These are phyloP conservation scores for Cylindrodendrum hubeiense DNA, from an alignment of 2,329 filamentous ascomycete genomes.

Conservation along the genomic window DNA sequence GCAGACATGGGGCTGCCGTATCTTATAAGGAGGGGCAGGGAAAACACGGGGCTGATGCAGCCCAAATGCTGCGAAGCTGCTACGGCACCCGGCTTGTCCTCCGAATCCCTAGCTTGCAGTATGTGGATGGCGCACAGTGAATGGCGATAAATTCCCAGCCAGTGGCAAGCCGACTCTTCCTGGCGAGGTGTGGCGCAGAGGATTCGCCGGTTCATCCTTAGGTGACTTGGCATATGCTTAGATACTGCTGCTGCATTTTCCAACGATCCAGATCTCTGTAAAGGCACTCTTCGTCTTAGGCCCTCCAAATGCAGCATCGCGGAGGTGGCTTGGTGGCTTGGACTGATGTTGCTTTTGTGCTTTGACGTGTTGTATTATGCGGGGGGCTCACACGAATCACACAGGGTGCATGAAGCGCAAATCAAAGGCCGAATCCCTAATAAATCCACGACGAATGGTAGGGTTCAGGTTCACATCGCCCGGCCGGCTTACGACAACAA, in stretches of 20 bases:
- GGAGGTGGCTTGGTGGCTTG: too few species aligned
- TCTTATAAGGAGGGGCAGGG: constrained; percentile 2
- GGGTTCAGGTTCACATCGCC: background rate
- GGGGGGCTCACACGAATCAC: background rate
- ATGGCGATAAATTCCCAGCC: background rate
- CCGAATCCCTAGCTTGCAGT: background rate
- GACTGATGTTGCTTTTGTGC: too few species aligned
- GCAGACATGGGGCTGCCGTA: background rate
- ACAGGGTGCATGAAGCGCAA: background rate
- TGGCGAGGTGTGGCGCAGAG: background rate
- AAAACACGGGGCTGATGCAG: background rate
- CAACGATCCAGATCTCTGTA: too few species aligned
- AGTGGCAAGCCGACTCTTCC: background rate
- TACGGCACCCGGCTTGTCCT: background rate
- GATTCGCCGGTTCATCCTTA: too few species aligned
- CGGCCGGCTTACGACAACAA: background rate
- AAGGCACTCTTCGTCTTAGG: too few species aligned
- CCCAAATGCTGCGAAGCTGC: background rate
- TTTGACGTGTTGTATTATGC: too few species aligned
- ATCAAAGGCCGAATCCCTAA: background rate
- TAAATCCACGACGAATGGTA: background rate
- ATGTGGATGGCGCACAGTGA: background rate
- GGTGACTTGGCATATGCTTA: too few species aligned
- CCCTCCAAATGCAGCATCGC: too few species aligned
- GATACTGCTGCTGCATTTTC: too few species aligned